Evolutionary conservation across 1,284 basidiomycete genomes (phyloP).

Genomic region (Heliocybe sulcata): DNA sequence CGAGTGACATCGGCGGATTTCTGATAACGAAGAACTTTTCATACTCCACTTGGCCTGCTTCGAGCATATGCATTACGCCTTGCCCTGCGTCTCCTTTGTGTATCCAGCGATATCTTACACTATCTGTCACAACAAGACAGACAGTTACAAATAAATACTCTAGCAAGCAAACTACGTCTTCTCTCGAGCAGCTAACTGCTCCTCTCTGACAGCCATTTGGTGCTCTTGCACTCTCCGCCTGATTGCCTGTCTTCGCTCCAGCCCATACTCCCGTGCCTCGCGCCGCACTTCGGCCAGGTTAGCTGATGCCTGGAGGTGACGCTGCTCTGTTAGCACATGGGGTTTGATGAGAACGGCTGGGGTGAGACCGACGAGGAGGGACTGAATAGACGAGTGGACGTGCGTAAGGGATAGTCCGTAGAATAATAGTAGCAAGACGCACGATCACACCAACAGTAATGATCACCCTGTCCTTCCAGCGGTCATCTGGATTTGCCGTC

Average conservation of each 20-base stretch:
- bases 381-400: constrained; percentile 19
- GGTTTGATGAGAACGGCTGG: constrained; percentile 19
- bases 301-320: constrained; percentile 26
- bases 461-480: constrained; percentile 33
- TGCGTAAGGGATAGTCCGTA: too few species aligned
- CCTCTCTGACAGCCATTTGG: background rate
- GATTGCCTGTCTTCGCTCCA: constrained; percentile 31
- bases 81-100: too few species aligned
- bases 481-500: constrained; percentile 19
- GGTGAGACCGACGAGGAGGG: constrained; percentile 24
- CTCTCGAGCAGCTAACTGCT: background rate
- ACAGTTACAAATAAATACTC: too few species aligned
- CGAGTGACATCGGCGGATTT: background rate
- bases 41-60: too few species aligned
- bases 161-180: background rate
- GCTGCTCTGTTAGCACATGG: constrained; percentile 12
- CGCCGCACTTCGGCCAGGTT: constrained; percentile 35
- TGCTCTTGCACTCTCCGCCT: constrained; percentile 25
- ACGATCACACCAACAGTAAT: constrained; percentile 31
- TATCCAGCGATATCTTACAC: too few species aligned
- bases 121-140: too few species aligned
- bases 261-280: constrained; percentile 32
- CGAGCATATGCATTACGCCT: too few species aligned
- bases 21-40: too few species aligned
- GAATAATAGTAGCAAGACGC: too few species aligned